These are phyloP conservation scores for Yarrowia phangngaensis DNA, from an alignment of 805 yeast genomes.

Conservation along the genomic window DNA sequence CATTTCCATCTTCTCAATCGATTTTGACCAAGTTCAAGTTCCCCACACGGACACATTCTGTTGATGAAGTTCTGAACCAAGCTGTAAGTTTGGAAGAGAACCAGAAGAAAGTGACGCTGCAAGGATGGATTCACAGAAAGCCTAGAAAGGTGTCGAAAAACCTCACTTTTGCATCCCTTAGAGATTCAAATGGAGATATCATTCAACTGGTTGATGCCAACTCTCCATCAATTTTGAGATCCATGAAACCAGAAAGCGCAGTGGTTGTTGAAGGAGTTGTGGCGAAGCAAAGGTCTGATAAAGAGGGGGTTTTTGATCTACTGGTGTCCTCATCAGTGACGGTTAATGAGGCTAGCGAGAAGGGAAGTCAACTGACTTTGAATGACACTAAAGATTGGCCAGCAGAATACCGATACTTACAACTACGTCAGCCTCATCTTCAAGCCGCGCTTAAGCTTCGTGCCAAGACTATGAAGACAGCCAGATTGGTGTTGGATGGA, in stretches of 20 bases:
- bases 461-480: slow-evolving; percentile 41
- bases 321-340: slow-evolving; percentile 49
- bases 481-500: slow-evolving; percentile 41
- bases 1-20: slow-evolving; percentile 4
- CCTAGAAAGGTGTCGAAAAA: slow-evolving; percentile 65
- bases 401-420: slow-evolving; percentile 75
- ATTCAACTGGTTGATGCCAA: slow-evolving; percentile 53
- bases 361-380: slow-evolving; percentile 65
- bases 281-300: slow-evolving; percentile 31
- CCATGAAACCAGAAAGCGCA: slow-evolving; percentile 68
- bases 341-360: slow-evolving; percentile 59
- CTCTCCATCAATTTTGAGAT: slow-evolving; percentile 44
- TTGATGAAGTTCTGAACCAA: background rate
- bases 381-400: slow-evolving; percentile 63
- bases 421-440: slow-evolving; percentile 51
- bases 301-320: slow-evolving; percentile 51
- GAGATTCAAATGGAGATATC: slow-evolving; percentile 67
- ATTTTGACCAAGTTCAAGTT: slow-evolving; percentile 18
- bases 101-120: slow-evolving; percentile 44
- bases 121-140: slow-evolving; percentile 81
- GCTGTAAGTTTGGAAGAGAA: background rate
- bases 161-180: slow-evolving; percentile 65
- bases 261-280: slow-evolving; percentile 60
- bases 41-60: slow-evolving; percentile 4
- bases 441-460: slow-evolving; percentile 35